phyloP scores from a whole-genome alignment of 805 yeast genomes.

The Saitoella complicata region DNA sequence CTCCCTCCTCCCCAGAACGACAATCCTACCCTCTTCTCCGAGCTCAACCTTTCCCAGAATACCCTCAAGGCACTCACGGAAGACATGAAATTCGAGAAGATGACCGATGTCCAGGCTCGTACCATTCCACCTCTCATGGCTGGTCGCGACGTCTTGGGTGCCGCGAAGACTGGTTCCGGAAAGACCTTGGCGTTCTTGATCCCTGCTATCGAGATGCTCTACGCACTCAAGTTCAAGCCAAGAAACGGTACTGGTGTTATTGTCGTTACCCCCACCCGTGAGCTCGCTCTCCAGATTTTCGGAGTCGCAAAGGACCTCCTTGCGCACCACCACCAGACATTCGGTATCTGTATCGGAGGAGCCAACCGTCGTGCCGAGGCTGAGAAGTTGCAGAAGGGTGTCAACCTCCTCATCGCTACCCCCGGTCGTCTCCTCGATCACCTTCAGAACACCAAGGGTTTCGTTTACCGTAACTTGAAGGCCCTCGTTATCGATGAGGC shows the following conservation, averaged over 20 bases:
- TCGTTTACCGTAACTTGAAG: constrained; percentile 68
- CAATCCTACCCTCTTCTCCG: constrained; percentile 25
- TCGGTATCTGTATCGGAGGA: constrained; percentile 96
- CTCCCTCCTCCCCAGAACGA: constrained; percentile 9
- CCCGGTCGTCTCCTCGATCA: constrained; percentile 97
- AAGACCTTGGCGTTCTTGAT: constrained; percentile 88
- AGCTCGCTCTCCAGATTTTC: constrained; percentile 89
- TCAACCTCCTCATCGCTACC: constrained; percentile 83
- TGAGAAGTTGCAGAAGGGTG: constrained; percentile 85
- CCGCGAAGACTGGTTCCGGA: constrained; percentile 99
- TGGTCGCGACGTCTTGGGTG: constrained; percentile 94
- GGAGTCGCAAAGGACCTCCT: constrained; percentile 93
- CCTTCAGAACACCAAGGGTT: constrained; percentile 66
- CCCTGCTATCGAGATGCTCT: constrained; percentile 87
- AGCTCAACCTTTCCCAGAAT: constrained; percentile 58
- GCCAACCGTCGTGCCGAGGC: constrained; percentile 97
- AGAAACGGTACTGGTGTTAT: constrained; percentile 97
- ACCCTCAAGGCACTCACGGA: constrained; percentile 57
- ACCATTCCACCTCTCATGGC: constrained; percentile 94
- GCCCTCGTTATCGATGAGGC: constrained; percentile 96
- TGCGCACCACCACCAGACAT: constrained; percentile 81
- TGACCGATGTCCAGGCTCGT: constrained; percentile 92
- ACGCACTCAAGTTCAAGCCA: constrained; percentile 85
- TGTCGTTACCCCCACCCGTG: constrained; percentile 93
- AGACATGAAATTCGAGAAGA: constrained; percentile 75